phyloP scores from a whole-genome alignment of 495 filamentous ascomycete genomes.

The Glutinoglossum americanum region DNA sequence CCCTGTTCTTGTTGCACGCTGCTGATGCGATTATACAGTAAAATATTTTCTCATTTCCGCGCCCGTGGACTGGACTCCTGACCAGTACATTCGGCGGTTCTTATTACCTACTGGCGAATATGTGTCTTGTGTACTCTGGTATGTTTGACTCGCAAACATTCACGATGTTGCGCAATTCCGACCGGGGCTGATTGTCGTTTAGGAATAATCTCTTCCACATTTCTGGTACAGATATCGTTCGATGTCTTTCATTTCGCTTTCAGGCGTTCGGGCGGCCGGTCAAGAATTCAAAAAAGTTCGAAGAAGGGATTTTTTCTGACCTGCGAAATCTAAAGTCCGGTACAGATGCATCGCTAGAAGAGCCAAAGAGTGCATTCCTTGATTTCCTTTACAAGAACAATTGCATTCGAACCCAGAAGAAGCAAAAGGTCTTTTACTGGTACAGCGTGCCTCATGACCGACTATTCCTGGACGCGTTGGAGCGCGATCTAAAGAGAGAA shows the following conservation, averaged over 20 bases:
- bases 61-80: constrained; percentile 89
- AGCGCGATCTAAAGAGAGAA: constrained; percentile 92
- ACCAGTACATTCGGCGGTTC: constrained; percentile 92
- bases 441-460: constrained; percentile 97
- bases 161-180: neutral
- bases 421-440: constrained; percentile 99
- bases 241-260: constrained; percentile 95
- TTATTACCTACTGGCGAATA: constrained; percentile 94
- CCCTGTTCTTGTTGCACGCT: neutral
- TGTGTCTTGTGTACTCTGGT: constrained; percentile 94
- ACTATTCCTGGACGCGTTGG: constrained; percentile 89
- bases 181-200: neutral
- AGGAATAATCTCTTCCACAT: constrained; percentile 99
- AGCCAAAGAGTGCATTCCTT: constrained; percentile 93
- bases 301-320: constrained; percentile 98
- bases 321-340: constrained; percentile 94
- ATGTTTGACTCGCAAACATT: constrained; percentile 13
- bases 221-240: constrained; percentile 93
- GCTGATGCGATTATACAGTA: constrained; percentile 64
- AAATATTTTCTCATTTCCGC: constrained; percentile 99
- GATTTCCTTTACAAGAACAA: constrained; percentile 99
- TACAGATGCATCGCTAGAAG: constrained; percentile 95
- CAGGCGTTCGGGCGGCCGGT: constrained; percentile 95
- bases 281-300: constrained; percentile 99
- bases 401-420: constrained; percentile 98